A percentile compares a stretch with the other conserved stretches of the same genome.
Evolutionary conservation across 768 basidiomycete species (phyloP).

Genomic region (Guyanaporus albipodus): DNA sequence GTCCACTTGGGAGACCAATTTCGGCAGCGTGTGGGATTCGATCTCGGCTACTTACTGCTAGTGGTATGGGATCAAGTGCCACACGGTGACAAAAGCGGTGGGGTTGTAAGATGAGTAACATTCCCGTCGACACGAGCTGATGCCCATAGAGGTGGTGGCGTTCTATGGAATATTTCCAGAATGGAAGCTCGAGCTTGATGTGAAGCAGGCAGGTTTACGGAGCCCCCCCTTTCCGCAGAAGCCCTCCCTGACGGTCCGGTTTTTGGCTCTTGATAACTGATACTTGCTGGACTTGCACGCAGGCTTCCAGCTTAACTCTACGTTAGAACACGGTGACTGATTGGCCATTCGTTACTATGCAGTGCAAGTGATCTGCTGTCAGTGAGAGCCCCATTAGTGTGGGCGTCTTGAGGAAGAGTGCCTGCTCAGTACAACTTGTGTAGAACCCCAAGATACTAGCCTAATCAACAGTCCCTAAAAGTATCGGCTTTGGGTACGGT

Average conservation of each 20-base stretch:
- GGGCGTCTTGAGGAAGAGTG: too few relatives aligned
- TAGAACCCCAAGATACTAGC: neutral
- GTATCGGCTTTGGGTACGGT: neutral
- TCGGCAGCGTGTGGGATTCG: conserved; percentile 22
- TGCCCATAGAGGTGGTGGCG: conserved; percentile 18
- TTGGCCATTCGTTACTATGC: neutral
- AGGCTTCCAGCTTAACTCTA: too few relatives aligned
- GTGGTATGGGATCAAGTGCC: conserved; percentile 5
- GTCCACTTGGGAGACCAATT: neutral
- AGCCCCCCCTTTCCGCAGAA: conserved; percentile 10
- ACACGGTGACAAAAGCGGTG: conserved; percentile 12
- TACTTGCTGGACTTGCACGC: too few relatives aligned
- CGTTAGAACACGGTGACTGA: neutral
- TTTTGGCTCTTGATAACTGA: conserved; percentile 8
- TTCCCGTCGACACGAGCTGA: conserved; percentile 16
- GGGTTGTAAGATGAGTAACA: conserved; percentile 2
- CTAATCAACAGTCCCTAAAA: neutral
- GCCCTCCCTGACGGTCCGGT: conserved; percentile 6
- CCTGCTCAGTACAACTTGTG: too few relatives aligned
- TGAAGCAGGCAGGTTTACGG: neutral
- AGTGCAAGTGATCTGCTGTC: neutral
- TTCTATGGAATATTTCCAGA: conserved; percentile 6
- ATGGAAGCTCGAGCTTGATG: conserved; percentile 11
- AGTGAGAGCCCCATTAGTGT: neutral
- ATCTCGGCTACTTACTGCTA: conserved; percentile 12